These are phyloP conservation scores for Funneliformis caledonium DNA, from an alignment of 371 early-diverging fungal genomes.

Conservation along the genomic window DNA sequence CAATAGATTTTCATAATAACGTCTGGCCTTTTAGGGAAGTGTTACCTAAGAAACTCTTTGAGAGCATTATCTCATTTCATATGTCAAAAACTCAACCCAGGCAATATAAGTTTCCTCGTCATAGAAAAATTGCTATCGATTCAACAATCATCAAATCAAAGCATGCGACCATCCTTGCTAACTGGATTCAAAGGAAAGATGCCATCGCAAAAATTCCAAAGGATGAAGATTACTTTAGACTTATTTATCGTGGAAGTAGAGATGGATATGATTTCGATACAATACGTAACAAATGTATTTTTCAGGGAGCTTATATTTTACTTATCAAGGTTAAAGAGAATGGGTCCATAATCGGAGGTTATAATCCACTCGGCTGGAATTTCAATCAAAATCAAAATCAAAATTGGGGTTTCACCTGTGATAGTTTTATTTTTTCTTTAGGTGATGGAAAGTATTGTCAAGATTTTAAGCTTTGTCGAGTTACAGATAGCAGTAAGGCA, in stretches of 20 bases:
- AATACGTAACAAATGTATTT: not conserved
- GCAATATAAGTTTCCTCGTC: not conserved
- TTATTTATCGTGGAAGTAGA: slow-evolving; percentile 11
- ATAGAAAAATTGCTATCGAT: not conserved
- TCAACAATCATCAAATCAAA: not conserved
- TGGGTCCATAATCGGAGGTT: slow-evolving; percentile 13
- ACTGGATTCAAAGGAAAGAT: not conserved
- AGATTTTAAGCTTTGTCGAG: not conserved
- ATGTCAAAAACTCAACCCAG: not conserved
- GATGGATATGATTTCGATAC: not conserved
- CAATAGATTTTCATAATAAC: not conserved
- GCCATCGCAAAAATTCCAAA: not conserved
- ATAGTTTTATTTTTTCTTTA: slow-evolving; percentile 34
- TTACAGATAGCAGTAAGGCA: not conserved
- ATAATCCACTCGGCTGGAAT: not conserved
- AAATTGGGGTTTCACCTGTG: not conserved
- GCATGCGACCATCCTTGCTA: not conserved
- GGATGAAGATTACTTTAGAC: not conserved
- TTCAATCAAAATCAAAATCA: not conserved
- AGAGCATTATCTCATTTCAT: not conserved
- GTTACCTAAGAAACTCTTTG: not conserved
- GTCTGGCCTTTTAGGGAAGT: not conserved
- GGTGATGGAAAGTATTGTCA: not conserved
- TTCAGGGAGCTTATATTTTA: not conserved
- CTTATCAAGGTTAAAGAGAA: not conserved